Conservation (phyloP, 2,329 filamentous ascomycete species). For the Talaromyces sp. region DNA sequence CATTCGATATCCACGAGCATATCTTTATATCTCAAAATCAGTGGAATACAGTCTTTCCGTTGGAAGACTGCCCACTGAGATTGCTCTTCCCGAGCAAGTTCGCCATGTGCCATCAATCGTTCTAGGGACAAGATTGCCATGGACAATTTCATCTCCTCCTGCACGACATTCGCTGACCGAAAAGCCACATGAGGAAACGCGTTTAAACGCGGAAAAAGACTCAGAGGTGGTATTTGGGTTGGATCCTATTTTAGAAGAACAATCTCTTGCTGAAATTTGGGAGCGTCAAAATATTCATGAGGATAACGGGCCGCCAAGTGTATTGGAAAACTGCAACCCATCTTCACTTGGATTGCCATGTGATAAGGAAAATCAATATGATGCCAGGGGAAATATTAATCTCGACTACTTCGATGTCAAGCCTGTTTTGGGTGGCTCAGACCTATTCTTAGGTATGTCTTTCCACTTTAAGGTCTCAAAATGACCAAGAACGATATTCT, state of each 20-base stretch:
- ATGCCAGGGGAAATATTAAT: background rate
- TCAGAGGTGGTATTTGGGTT: background rate
- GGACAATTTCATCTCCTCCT: slow-evolving; percentile 11
- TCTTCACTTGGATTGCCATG: background rate
- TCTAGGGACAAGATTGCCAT: slow-evolving; percentile 15
- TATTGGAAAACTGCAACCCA: background rate
- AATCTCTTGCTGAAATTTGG: background rate
- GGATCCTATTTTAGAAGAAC: background rate
- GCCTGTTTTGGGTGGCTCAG: background rate
- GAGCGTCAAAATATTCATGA: background rate
- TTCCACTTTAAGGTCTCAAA: background rate
- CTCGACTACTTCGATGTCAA: background rate
- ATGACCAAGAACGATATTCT: background rate
- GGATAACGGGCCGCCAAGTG: background rate
- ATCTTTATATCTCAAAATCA: slow-evolving; percentile 22
- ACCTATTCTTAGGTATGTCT: background rate
- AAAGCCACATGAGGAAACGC: background rate
- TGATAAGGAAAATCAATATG: background rate
- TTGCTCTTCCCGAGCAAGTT: slow-evolving; percentile 18
- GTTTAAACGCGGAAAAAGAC: background rate
- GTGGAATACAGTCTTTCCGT: slow-evolving; percentile 21
- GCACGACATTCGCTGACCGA: background rate
- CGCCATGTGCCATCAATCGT: slow-evolving; percentile 17
- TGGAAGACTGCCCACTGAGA: slow-evolving; percentile 17
- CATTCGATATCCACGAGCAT: slow-evolving; percentile 19